Evolutionary conservation across 495 filamentous ascomycete genomes (phyloP), one percentile per base, ranked within the genome.

Genomic region (Jackrogersella minutella): DNA sequence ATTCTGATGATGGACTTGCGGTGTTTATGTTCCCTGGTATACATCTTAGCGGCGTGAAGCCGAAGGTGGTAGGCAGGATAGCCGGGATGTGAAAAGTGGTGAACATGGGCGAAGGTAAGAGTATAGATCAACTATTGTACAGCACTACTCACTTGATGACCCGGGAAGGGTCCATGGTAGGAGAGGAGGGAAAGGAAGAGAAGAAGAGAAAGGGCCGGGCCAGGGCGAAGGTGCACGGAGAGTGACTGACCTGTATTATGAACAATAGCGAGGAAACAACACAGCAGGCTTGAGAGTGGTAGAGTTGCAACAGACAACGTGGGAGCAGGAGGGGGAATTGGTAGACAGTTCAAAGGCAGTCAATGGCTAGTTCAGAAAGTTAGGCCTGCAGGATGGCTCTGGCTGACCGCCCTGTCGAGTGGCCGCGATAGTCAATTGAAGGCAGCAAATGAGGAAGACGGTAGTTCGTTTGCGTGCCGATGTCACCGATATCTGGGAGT

Each of bases 1-100:
- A 87, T 86, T 74, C 75, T 83, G 75, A 84, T 77, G 73, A 81
- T 68, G 63, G 80, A 74, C 78, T 82, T 82, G 64, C 78, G 74
- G 59, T 68, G 66, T 66, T 79, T 81, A 50, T 64, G 58, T 43
- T 82, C 77, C 76, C 77, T 81, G 74, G 76, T 68, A 78, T 80
- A 81, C 81, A 84, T 84, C 71, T 84, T 80, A 82, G 80, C 71
- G 73, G 70, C 64, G 59, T 71, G 70, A 72, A 71, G 65, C 72
- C 68, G 71, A 51, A 41, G 64, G 73, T 53, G 76, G 68, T 65
- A 55, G 69, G 58, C 64, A 64, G 66, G 63, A 68, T 49, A 57
- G 70, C 67, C 63, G 64, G 74, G 50, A 58, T 64, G 40, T 60
- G 63, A 56, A 50, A 71, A 63, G 21, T 68, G 64, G 66, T 71